Base-by-base conservation (phyloP, 2,329 filamentous ascomycete genomes). In the Pseudogymnoascus sp. region DNA sequence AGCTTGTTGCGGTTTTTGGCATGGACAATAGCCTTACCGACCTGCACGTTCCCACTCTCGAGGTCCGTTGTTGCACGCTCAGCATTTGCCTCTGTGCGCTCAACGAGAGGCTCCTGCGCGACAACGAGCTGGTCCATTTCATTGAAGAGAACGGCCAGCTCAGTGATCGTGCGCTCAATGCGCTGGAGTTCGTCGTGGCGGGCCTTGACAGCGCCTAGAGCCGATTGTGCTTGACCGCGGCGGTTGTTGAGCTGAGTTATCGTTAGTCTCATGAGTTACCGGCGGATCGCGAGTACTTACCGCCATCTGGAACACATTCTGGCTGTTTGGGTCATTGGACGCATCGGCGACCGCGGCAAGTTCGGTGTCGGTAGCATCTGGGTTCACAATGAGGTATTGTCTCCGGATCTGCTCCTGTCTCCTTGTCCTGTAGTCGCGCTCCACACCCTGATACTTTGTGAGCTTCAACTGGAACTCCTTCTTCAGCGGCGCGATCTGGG, bases 101-200 rank as follows among this genome's bases (percentile, higher is more conserved):
- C 73, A 60, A 93, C 82, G 59, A 84, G 78, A 16, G 80, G 76
- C 64, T 91, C 89, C 72, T 93, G 89, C 70, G 87, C 82, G 69
- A 90, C 84, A 64, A 93, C 86, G 65, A 89, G 80, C 69, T 89
- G 85, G 64, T 89, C 88, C 66, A 95, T 84, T 71, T 93, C 86
- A 68, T 87, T 80, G 79, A 91, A 92, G 69, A 93, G 82, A 59
- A 82, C 73, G 25, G 85, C 82, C 44, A 93, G 82, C 74, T 93
- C 88, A 37, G 79, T 78, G 67, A 93, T 82, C 5, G 89, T 91
- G 73, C 84, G 81, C 76, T 93, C 89, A 69, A 95, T 93, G 75
- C 85, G 85, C 77, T 90, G 84, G 67, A 93, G 87, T 77, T 93
- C 90, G 73, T 89, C 90, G 80, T 93, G 90, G 63, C 90, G 89